Evolutionary conservation across 306 rosid species (phyloP).

Genomic region (Spatholobus suberectus): DNA sequence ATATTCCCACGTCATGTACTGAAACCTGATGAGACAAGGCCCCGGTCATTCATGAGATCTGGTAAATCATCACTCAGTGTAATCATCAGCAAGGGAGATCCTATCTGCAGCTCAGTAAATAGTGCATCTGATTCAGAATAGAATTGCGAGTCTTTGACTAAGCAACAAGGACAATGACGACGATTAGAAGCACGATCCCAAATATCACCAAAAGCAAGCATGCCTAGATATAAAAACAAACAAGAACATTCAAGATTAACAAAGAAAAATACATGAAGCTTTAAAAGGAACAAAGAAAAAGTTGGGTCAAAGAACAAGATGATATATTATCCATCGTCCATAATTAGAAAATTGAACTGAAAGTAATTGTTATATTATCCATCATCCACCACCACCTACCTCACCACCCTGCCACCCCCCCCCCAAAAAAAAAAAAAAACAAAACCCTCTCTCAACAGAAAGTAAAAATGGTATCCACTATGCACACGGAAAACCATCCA

Average conservation of each 20-base stretch:
- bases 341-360: conserved; percentile 14
- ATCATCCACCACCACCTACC: neutral
- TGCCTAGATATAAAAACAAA: conserved; percentile 45
- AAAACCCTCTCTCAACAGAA: neutral
- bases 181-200: conserved; percentile 88
- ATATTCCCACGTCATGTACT: conserved; percentile 39
- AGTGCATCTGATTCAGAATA: conserved; percentile 38
- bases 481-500: neutral
- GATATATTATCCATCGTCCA: conserved; percentile 4
- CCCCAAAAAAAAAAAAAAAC: too few relatives aligned
- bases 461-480: neutral
- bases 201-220: conserved; percentile 97
- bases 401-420: neutral
- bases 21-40: conserved; percentile 33
- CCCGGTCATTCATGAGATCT: conserved; percentile 44
- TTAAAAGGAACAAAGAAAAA: neutral
- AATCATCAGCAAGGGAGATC: conserved; percentile 41
- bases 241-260: neutral
- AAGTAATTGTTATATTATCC: neutral
- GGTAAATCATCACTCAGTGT: conserved; percentile 33
- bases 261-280: neutral
- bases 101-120: conserved; percentile 35
- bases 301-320: conserved; percentile 21
- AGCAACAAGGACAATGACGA: conserved; percentile 83
- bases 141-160: conserved; percentile 46